Evolutionary conservation across 148 eudicot genomes (phyloP), one percentile per base, ranked within the genome.

Genomic region (Diospyros lotus): DNA sequence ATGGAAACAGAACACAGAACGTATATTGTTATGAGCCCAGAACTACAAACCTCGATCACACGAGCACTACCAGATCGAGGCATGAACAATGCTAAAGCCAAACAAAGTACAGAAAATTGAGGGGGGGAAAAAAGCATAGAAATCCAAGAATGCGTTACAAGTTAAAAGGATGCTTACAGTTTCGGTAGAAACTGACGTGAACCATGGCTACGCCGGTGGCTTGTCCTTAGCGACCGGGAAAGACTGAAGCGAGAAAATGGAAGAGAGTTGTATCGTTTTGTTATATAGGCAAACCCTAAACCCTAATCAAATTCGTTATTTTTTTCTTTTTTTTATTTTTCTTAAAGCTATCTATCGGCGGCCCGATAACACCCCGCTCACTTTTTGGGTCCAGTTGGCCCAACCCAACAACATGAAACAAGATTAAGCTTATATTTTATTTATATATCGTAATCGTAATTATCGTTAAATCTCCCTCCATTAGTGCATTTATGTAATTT

Each of bases 101-200:
- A 14, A 55, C 11, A 55, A 10, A 55, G 59, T 5, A 2, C 9
- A 8, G 14, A n/a, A 40, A 13, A 70, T 6, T 3, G 18, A 58
- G 61, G 12, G 61, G 51, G 28, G 53, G 18, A 39, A 46, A 55
- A 39, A 55, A 10, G 18, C 51, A 46, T n/a, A 45, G 72, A 70
- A 63, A 38, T 11, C 28, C 28, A 28, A 28, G 28, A 28, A 28
- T 28, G 28, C 28, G 28, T 28, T 28, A 28, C 28, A 28, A 28
- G 28, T 28, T 28, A 28, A 28, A 28, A 28, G 28, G 28, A 28
- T 28, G 28, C 80, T 13, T 84, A 87, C 90, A 84, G 75, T 87
- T 84, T 68, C 90, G 84, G 42, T 82, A 84, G 64, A 73, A 76
- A 50, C 55, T 17, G 60, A 87, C 90, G 85, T 87, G 90, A 62